Evolutionary conservation across 108 stramenopile species (phyloP), one percentile per base, ranked within the genome.

Genomic region (Seminavis robusta): DNA sequence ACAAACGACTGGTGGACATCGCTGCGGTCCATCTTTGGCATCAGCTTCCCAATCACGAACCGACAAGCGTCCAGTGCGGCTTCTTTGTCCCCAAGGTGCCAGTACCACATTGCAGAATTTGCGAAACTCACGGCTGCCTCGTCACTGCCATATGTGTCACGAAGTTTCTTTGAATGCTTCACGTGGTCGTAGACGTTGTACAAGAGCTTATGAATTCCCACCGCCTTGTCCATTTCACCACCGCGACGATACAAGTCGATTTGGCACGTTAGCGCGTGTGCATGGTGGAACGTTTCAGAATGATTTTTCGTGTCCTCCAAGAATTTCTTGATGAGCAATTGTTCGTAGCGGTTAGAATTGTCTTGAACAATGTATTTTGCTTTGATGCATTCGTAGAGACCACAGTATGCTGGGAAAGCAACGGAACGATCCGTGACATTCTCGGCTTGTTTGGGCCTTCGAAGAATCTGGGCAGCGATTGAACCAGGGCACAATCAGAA

Each of bases 231-330:
- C 38, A 76, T 67, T 13, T 69, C 52, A 0, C 79, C 76, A 31
- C 70, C 40, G 4, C 77, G 74, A 17, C 56, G 71, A 17, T 67
- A 63, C 43, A 79, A 74, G 34, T 81, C 80, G 8, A 69, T 77
- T 53, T 84, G 62, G 68, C 84, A 75, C 30, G 78, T 73, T 25
- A 88, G 36, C 19, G 86, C 82, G 36, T 77, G 77, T 8, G 76
- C 65, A 25, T 65, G 69, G 55, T 84, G 78, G 19, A 84, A 45
- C 20, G 75, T 70, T 56, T 83, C 76, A 15, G 65, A 69, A 43
- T 80, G 65, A 4, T 64, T 56, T 29, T 73, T 47, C 45, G 86
- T 67, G 34, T 82, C 74, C 24, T 77, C 52, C 3, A 82, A 55
- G 59, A 79, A 82, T 56, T 65, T 66, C 10, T 63, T 51, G 27